Base-by-base conservation (phyloP, 352 stramenopile genomes). In the Pythium utonaiense region DNA sequence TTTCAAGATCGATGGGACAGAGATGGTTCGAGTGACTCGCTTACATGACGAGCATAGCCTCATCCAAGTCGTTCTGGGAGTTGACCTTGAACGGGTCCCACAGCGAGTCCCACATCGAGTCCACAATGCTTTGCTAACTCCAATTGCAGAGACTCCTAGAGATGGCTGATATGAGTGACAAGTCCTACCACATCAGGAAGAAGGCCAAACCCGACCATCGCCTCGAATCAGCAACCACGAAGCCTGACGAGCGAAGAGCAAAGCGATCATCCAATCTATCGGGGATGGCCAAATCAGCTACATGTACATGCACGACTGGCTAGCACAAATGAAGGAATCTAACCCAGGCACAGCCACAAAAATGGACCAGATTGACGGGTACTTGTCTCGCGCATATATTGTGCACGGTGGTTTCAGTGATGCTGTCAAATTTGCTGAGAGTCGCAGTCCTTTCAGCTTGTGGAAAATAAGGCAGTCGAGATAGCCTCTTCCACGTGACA, bases 371-470 rank as follows among this genome's bases (percentile, higher is more conserved):
- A 22, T 25, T 24, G 45, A 27, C 16, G 19, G n/a, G 10, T 22
- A 62, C 31, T 62, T 54, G 16, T 52, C 53, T 54, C 54, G 54
- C 6, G 54, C 54, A 8, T 54, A 19, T n/a, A 62, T 62, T 16
- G 54, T 62, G 0, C 44, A 62, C 13, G 54, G 54, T 14, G 21
- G 47, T 13, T 48, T 62, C 44, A 54, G 48, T 31, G 22, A 53
- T 21, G 49, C 19, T 6, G 3, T 56, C 3, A 56, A 56, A 13
- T 56, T 28, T n/a, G 28, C 30, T 14, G n/a, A n/a, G n/a, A n/a
- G n/a, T n/a, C n/a, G n/a, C n/a, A n/a, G n/a, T n/a, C 41, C 41
- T n/a, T 49, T 49, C 19, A 49, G 6, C 6, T 49, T 49, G 21
- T 49, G 21, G 19, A 49, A 49, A 4, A 49, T 19, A 6, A 49